Conservation (phyloP, 2,329 filamentous ascomycete genomes). For the Colletotrichum sp. region DNA sequence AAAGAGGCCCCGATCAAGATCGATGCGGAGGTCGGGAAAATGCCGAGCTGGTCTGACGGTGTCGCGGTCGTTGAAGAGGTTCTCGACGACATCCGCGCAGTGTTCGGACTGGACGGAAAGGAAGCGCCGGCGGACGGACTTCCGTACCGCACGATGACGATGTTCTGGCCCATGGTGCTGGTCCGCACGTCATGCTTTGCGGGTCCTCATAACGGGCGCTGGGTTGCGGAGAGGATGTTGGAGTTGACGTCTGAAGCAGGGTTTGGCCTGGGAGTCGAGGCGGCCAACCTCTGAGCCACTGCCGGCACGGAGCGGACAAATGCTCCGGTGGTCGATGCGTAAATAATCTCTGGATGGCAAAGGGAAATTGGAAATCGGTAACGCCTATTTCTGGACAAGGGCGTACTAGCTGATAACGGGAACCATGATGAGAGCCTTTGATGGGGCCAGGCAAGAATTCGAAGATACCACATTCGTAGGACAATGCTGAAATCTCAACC, state of each 20-base stretch:
- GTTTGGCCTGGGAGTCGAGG: conserved; percentile 2
- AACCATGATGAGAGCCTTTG: neutral
- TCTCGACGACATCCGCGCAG: neutral
- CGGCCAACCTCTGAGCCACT: neutral
- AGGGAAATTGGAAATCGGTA: neutral
- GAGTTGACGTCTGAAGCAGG: conserved; percentile 5
- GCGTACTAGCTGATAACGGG: neutral
- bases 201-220: neutral
- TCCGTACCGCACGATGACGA: conserved; percentile 11
- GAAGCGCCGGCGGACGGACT: neutral
- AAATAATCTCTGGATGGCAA: neutral
- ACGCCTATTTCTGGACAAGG: neutral
- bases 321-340: neutral
- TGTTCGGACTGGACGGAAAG: conserved; percentile 10
- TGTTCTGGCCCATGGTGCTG: conserved; percentile 16
- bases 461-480: neutral
- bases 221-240: conserved; percentile 8
- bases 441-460: neutral
- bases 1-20: neutral
- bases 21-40: neutral
- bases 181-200: conserved; percentile 5
- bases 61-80: neutral
- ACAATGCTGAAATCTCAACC: neutral
- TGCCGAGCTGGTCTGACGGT: neutral
- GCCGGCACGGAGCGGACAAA: neutral